These are phyloP conservation scores for Purpureocillium takamizusanense DNA, from an alignment of 2,329 filamentous ascomycete species.

Conservation along the genomic window DNA sequence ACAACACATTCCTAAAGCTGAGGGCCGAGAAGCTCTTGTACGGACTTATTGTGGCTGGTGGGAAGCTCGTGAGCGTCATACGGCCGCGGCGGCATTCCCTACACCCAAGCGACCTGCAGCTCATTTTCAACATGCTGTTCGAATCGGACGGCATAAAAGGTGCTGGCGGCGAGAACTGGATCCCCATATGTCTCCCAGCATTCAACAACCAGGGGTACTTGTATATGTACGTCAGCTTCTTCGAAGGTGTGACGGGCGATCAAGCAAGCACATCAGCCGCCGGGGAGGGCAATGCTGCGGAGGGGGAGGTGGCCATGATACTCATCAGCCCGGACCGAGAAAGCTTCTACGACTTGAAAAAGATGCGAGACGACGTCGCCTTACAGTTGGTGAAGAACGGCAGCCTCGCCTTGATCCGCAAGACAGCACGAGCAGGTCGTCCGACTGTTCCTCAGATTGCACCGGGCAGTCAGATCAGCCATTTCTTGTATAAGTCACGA, in stretches of 20 bases:
- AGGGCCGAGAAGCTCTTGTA: constrained; percentile 76
- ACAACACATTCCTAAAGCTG: constrained; percentile 74
- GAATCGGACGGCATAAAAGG: constrained; percentile 87
- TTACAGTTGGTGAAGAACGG: constrained; percentile 68
- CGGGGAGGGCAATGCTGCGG: constrained; percentile 51
- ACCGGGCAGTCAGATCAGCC: constrained; percentile 70
- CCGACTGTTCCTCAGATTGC: constrained; percentile 66
- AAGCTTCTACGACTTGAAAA: constrained; percentile 81
- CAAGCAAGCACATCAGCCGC: constrained; percentile 35
- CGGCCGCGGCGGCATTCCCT: constrained; percentile 90
- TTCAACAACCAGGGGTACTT: constrained; percentile 96
- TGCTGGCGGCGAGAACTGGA: constrained; percentile 91
- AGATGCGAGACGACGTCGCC: constrained; percentile 55
- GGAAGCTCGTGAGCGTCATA: constrained; percentile 88
- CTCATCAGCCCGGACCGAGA: constrained; percentile 90
- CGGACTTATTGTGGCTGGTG: constrained; percentile 85
- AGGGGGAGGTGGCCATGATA: constrained; percentile 80
- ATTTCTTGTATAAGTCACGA: constrained; percentile 93
- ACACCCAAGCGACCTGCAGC: constrained; percentile 87
- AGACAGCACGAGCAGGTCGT: constrained; percentile 62
- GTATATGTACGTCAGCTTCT: constrained; percentile 98
- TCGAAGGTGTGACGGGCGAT: constrained; percentile 48
- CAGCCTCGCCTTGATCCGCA: constrained; percentile 64
- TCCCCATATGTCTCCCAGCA: constrained; percentile 86
- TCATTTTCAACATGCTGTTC: constrained; percentile 99